phyloP scores from a whole-genome alignment of 768 basidiomycete genomes.

The Nidularia pulvinata region DNA sequence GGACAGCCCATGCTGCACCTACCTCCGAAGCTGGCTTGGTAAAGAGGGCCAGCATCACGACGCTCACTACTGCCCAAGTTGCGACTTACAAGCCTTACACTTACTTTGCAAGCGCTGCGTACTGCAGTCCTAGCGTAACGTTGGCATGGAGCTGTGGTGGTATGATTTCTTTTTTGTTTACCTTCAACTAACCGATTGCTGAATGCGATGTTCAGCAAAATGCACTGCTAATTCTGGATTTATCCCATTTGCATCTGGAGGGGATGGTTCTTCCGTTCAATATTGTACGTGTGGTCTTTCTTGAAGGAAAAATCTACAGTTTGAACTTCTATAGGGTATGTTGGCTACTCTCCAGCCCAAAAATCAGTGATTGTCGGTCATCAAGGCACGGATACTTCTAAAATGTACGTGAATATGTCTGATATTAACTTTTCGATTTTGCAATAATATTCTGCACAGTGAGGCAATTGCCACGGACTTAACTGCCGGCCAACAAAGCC shows the following conservation, averaged over 20 bases:
- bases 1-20: background rate
- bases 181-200: background rate
- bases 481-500: constrained; percentile 23
- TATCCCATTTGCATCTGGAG: constrained; percentile 46
- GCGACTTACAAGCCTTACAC: constrained; percentile 44
- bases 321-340: background rate
- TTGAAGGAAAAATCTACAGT: no score
- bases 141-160: constrained; percentile 54
- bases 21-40: constrained; percentile 11
- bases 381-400: constrained; percentile 21
- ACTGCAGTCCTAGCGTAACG: constrained; percentile 41
- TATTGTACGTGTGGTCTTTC: constrained; percentile 35
- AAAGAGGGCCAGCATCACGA: constrained; percentile 29
- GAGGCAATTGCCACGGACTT: constrained; percentile 35
- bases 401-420: constrained; percentile 22
- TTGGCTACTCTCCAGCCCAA: constrained; percentile 1
- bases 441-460: constrained; percentile 13
- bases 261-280: constrained; percentile 38
- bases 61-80: constrained; percentile 38
- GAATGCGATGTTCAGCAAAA: constrained; percentile 23
- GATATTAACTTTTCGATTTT: background rate
- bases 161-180: constrained; percentile 3
- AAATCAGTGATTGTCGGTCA: constrained; percentile 6
- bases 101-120: constrained; percentile 47
- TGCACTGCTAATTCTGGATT: constrained; percentile 48